Evolutionary conservation across 1,284 basidiomycete species (phyloP), one percentile per base, ranked within the genome.

Genomic region (Volvariella volvacea): DNA sequence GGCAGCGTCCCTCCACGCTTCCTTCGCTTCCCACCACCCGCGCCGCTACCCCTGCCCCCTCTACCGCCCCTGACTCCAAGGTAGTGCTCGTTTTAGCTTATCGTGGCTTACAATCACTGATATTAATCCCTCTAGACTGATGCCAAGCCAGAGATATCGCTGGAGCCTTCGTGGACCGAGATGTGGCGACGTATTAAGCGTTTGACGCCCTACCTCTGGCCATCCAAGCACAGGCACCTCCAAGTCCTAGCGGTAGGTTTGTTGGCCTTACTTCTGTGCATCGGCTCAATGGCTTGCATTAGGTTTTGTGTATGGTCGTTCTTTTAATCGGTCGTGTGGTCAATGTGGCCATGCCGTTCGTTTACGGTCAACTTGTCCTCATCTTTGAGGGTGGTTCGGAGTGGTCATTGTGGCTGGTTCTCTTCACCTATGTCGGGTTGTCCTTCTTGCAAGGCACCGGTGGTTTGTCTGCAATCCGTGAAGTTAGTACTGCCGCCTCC

Each of bases 201-300:
- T 46, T 70, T 92, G 30, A 66, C 74, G 20, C 90, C 89, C 3
- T 89, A 88, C 64, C 76, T 93, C 8, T 93, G 89, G 89, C 90
- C 90, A 4, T 73, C 72, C 43, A 82, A 81, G 55, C 78, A 70
- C 51, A 54, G 62, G 39, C 68, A 68, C 41, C 70, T 93, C 4
- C 89, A 92, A 62, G 56, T 81, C 28, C 62, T 88, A 31, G 87
- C 87, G n/a, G 76, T 85, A 60, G 52, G 73, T 67, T 36, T 48
- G 30, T 45, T 28, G 47, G 33, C 12, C 14, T 40, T 39, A 51
- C 39, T 33, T 39, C 40, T 25, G 34, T 39, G 28, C 17, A 31
- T 9, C 25, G 6, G 7, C 28, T 38, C 48, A 28, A 48, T 33
- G 47, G 21, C 42, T 43, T 39, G 20, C 41, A 31, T 1, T 51